Evolutionary conservation across 2,329 filamentous ascomycete species (phyloP), one percentile per base, ranked within the genome.

Genomic region (Microdochium paspali): DNA sequence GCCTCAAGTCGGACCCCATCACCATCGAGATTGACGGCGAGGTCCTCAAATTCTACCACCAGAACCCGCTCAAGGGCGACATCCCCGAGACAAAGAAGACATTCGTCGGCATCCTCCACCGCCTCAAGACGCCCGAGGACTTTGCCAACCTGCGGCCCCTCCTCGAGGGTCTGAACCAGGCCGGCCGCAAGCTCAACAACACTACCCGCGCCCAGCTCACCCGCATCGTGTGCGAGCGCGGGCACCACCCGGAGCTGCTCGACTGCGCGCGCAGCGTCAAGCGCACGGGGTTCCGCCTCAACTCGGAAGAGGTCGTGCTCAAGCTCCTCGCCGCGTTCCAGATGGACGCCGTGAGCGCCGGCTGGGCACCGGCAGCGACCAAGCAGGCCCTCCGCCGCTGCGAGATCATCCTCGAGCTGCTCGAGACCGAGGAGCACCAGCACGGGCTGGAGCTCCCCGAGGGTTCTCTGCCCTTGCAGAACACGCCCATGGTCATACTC

Each of bases 1-100:
- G 62, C 49, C 71, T 85, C 35, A 64, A 73, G 50, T 63, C 67
- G 30, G 77, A 82, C 58, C 76, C 79, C 31, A 69, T 82, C 51
- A 67, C 69, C 50, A 74, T 82, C 52, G 75, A 80, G 53, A 70
- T 85, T 53, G 77, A 77, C 50, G 79, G 71, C 54, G 67, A 79
- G 49, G 65, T 76, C 52, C 61, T 76, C 61, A 71, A 68, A 53
- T 80, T 80, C 64, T 62, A 64, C 44, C 64, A 72, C 57, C 61
- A 72, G 48, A 60, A 78, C 61, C 59, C 53, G n/a, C 52, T 66
- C 52, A 61, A 50, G 20, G 50, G 53, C 40, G 69, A 67, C 35
- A 48, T 77, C 4, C 73, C 71, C 31, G 65, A 66, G 52, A 70
- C 72, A 4, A 66, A 65, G 23, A 59, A 59, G 28, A 56, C 63